These are phyloP conservation scores for Antarctomyces pellizariae DNA, from an alignment of 495 filamentous ascomycete genomes.

Conservation along the genomic window DNA sequence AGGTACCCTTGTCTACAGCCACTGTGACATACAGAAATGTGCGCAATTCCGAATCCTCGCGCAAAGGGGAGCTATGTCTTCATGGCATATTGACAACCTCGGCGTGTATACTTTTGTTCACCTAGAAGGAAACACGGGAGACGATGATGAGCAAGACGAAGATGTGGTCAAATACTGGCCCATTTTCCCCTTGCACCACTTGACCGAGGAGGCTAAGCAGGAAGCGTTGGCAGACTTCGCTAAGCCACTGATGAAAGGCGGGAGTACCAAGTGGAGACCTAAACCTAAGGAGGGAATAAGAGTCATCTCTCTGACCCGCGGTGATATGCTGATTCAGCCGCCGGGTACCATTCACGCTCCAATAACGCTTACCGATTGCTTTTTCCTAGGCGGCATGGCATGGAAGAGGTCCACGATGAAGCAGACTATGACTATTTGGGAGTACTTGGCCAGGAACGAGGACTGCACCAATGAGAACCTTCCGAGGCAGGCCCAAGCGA, in stretches of 20 bases:
- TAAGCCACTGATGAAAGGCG: too few species aligned
- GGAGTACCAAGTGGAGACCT: slow-evolving; percentile 2
- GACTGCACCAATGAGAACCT: slow-evolving; percentile 4
- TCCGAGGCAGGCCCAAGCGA: slow-evolving; percentile 1
- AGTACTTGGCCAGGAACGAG: slow-evolving; percentile 3
- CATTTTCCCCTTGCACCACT: slow-evolving; percentile 1
- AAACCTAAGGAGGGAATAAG: too few species aligned
- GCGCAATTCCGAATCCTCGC: slow-evolving; percentile 5
- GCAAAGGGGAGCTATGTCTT: slow-evolving; percentile 3
- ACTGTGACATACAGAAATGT: slow-evolving; percentile 3
- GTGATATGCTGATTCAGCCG: slow-evolving; percentile 6
- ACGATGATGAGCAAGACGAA: background rate
- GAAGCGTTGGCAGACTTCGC: slow-evolving; percentile 1
- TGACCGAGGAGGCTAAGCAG: slow-evolving; percentile 1
- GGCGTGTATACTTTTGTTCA: slow-evolving; percentile 4
- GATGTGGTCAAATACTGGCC: slow-evolving; percentile 5
- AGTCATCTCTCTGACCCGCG: slow-evolving; percentile 3
- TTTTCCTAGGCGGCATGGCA: slow-evolving; percentile 4
- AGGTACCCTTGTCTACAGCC: too few species aligned
- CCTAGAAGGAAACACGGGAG: slow-evolving; percentile 2
- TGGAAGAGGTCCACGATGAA: slow-evolving; percentile 2
- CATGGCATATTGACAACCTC: slow-evolving; percentile 5
- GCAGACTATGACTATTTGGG: slow-evolving; percentile 1
- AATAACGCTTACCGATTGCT: slow-evolving; percentile 5
- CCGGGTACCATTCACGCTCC: slow-evolving; percentile 6